phyloP scores from a whole-genome alignment of 140 eudicot species.

The Oenanthe javanica region DNA sequence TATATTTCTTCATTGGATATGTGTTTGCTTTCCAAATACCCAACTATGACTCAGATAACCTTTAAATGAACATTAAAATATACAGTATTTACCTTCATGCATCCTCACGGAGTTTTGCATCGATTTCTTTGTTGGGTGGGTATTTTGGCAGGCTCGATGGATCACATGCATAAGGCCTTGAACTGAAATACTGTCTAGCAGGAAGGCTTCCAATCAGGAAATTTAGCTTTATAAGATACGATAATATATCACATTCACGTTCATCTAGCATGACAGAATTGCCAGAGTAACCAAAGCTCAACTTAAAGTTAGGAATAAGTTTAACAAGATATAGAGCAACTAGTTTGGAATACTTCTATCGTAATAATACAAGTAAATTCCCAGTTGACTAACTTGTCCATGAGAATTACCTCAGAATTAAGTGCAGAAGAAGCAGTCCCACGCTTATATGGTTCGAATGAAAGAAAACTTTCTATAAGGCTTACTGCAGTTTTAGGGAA shows the following conservation, averaged over 20 bases:
- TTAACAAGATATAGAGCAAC: background rate
- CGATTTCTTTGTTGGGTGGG: slow-evolving; percentile 37
- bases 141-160: slow-evolving; percentile 72
- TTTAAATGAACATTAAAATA: no score
- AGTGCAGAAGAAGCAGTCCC: slow-evolving; percentile 79
- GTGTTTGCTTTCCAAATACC: no score
- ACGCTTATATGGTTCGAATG: slow-evolving; percentile 58
- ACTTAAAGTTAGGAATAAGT: background rate
- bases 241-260: no score
- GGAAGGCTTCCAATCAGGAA: slow-evolving; percentile 9
- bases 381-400: background rate
- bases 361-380: background rate
- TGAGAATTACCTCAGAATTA: slow-evolving; percentile 41
- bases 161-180: slow-evolving; percentile 74
- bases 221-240: slow-evolving; percentile 15
- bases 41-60: no score
- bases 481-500: slow-evolving; percentile 71
- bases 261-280: no score
- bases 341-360: no score
- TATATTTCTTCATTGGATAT: no score
- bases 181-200: slow-evolving; percentile 52
- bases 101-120: slow-evolving; percentile 57
- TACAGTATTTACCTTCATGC: slow-evolving; percentile 32
- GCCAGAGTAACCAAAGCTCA: background rate
- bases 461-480: slow-evolving; percentile 67